Base-by-base conservation (phyloP, 768 basidiomycete species). In the Lactifluus pinguis region DNA sequence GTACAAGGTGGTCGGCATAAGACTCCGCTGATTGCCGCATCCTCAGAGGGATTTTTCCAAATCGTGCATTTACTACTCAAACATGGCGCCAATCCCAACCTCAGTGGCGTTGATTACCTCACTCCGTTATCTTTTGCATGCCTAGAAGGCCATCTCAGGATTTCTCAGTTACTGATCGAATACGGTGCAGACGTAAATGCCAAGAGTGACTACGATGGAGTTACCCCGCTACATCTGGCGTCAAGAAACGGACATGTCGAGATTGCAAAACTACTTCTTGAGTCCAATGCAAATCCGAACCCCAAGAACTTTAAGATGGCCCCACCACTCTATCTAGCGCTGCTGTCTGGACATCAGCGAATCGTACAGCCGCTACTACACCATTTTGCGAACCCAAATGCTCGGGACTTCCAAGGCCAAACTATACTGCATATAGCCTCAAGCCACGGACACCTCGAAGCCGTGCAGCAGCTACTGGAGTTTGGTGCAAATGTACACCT, bases 41-140 rank as follows among this genome's bases (percentile, higher is more conserved):
- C 49, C 2, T 1, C 0, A 1, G 0, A 21, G 13, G 51, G 51
- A 19, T 10, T n/a, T 1, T 9, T 21, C n/a, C 9, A 19, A 6
- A 34, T 13, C n/a, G 41, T 25, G n/a, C n/a, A n/a, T n/a, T n/a
- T n/a, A n/a, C n/a, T n/a, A n/a, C n/a, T n/a, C n/a, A n/a, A n/a
- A n/a, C 32, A 32, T 32, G 32, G 32, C 32, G 44, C 32, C 30
- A 41, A 39, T 25, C 17, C 32, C 42, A 34, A 45, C 3, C 13
- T 1, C 0, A 2, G 1, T 14, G 17, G 29, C 19, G 2, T 11
- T 10, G 0, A 3, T 14, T 4, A 6, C 1, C 17, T 14, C 15
- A 17, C 49, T 10, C 14, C n/a, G n/a, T n/a, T 58, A 29, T 42
- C 44, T 32, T 1, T 2, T 4, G 49, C 57, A 17, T 21, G 39